Evolutionary conservation across 148 eudicot species (phyloP), one percentile per base, ranked within the genome.

Genomic region (Amaranthus cruentus): DNA sequence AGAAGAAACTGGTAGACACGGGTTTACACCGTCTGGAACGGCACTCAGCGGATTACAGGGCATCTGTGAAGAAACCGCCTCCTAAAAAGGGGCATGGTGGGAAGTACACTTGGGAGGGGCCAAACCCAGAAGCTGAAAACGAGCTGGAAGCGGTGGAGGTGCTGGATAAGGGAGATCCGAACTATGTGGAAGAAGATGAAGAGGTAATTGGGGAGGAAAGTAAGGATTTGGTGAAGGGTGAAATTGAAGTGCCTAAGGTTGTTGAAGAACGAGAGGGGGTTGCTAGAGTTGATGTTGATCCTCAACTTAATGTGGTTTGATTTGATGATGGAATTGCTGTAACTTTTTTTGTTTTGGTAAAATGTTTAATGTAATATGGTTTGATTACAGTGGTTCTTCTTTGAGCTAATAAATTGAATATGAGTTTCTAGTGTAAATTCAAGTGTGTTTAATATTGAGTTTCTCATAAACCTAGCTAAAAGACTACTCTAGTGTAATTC

Each of bases 51-150:
- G 88, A 84, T 43, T 87, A 89, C 42, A 70, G 63, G 12, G 76
- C 75, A 0, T 62, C 75, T 0, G 88, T 93, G 2, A 73, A 79
- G 75, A 79, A 84, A 53, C 81, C 79, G 0, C 89, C 91, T 4
- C 90, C 92, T 2, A 93, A 93, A 78, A 73, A 78, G 5, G 98
- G 93, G 0, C 96, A 84, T n/a, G 98, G 96, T 3, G 98, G 98
- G 9, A 93, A 89, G 89, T 93, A 78, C 74, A 91, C 97, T 0
- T 93, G 98, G 98, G 98, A 93, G 69, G 98, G 98, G 0, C 98
- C 96, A 0, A 73, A 59, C 21, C 69, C 9, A 2, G 85, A 66
- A 53, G 75, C 55, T 6, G 85, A 83, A 51, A 82, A 68, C 15
- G 91, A 88, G 80, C 66, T 86, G 52, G 81, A 77, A 9, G 83